Evolutionary conservation across 1,284 basidiomycete species (phyloP).

Genomic region (Neonothopanus nambi): DNA sequence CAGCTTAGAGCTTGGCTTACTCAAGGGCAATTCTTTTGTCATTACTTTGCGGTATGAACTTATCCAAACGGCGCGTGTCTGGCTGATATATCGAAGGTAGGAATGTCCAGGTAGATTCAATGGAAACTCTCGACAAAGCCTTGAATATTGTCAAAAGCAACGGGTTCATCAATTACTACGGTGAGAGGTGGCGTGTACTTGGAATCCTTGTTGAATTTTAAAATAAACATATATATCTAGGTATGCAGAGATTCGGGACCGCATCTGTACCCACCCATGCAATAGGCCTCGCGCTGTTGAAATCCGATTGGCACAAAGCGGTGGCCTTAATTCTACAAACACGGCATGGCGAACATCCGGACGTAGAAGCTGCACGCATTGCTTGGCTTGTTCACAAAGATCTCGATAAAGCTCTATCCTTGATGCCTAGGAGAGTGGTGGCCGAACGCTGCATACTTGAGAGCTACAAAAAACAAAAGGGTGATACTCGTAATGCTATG

Average conservation of each 20-base stretch:
- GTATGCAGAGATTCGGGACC: conserved; percentile 99
- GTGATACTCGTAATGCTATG: conserved; percentile 80
- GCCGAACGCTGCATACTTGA: conserved; percentile 93
- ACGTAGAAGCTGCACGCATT: conserved; percentile 75
- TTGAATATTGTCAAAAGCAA: conserved; percentile 80
- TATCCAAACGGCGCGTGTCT: conserved; percentile 1
- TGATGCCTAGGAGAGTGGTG: conserved; percentile 87
- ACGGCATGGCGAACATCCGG: conserved; percentile 88
- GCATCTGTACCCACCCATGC: conserved; percentile 94
- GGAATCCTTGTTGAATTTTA: background rate
- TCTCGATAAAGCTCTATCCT: conserved; percentile 72
- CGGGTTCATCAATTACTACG: conserved; percentile 99
- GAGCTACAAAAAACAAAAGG: conserved; percentile 80
- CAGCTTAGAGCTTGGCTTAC: conserved; percentile 87
- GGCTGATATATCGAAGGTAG: conserved; percentile 41
- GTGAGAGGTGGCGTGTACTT: conserved; percentile 38
- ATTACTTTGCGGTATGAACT: conserved; percentile 84
- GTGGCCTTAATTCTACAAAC: conserved; percentile 80
- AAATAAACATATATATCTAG: conserved; percentile 43
- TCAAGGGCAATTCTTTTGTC: conserved; percentile 94
- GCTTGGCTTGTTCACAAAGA: conserved; percentile 84
- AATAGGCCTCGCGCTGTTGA: conserved; percentile 88
- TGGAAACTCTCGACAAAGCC: conserved; percentile 71
- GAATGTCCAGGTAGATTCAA: conserved; percentile 78
- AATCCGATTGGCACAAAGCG: conserved; percentile 88